Percentiles rank a stretch among this genome's conserved stretches.
Conservation (phyloP, 441 rosid species). For the Arabidopsis lyrata region DNA sequence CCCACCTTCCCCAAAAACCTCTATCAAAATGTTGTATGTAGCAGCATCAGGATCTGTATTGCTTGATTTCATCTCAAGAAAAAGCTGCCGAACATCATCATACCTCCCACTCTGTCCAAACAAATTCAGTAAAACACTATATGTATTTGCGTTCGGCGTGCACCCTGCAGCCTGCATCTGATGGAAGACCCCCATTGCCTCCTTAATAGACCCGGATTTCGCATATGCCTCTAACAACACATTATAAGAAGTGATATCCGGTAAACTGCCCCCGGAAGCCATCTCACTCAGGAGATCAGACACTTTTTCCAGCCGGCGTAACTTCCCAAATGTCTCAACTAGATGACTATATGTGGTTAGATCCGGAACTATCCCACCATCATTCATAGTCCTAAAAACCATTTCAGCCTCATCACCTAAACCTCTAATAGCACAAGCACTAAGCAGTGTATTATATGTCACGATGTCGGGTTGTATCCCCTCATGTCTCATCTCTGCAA, state of each 20-base stretch:
- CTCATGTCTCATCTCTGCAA: slow-evolving; percentile 96
- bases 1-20: slow-evolving; percentile 96
- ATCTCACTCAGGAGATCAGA: slow-evolving; percentile 73
- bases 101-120: slow-evolving; percentile 82
- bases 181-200: slow-evolving; percentile 83
- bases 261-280: slow-evolving; percentile 81
- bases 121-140: slow-evolving; percentile 77
- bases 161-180: slow-evolving; percentile 89
- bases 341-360: slow-evolving; percentile 72
- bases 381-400: slow-evolving; percentile 95
- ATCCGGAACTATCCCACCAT: slow-evolving; percentile 90
- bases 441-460: slow-evolving; percentile 87
- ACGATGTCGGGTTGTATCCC: slow-evolving; percentile 84
- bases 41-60: slow-evolving; percentile 85
- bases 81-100: slow-evolving; percentile 83
- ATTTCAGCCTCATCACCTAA: slow-evolving; percentile 91
- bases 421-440: slow-evolving; percentile 87
- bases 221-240: slow-evolving; percentile 86
- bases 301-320: slow-evolving; percentile 74
- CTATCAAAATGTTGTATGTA: slow-evolving; percentile 82
- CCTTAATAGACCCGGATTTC: slow-evolving; percentile 68
- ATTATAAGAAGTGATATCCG: slow-evolving; percentile 82
- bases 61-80: slow-evolving; percentile 95
- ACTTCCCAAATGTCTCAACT: slow-evolving; percentile 78
- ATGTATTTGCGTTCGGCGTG: slow-evolving; percentile 74